phyloP scores from a whole-genome alignment of 768 basidiomycete species.

The Harrya chromipes region DNA sequence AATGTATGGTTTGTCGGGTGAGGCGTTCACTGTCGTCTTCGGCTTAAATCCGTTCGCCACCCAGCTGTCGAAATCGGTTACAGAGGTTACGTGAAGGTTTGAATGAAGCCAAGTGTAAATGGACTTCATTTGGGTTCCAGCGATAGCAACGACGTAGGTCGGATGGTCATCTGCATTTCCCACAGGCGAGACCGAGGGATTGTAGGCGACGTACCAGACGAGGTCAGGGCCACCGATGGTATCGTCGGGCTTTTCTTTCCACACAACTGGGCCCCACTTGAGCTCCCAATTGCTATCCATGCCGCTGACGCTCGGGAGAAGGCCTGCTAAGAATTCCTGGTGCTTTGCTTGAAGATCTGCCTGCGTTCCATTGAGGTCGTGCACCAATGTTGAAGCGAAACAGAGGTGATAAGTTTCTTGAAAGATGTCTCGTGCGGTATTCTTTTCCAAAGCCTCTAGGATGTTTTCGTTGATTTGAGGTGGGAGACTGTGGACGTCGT shows the following conservation, averaged over 20 bases:
- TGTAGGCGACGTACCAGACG: slow-evolving; percentile 6
- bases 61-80: slow-evolving; percentile 7
- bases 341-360: slow-evolving; percentile 2
- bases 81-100: slow-evolving; percentile 1
- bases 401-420: slow-evolving; percentile 6
- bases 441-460: too few species aligned
- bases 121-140: slow-evolving; percentile 1
- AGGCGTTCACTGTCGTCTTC: neutral
- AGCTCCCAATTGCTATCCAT: neutral
- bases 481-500: too few species aligned
- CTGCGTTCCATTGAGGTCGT: neutral
- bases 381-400: neutral
- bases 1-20: neutral
- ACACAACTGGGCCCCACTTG: slow-evolving; percentile 10
- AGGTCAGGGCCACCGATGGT: neutral
- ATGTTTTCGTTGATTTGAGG: too few species aligned
- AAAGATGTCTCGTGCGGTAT: neutral
- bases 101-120: neutral
- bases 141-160: slow-evolving; percentile 7
- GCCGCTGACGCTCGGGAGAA: neutral
- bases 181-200: neutral
- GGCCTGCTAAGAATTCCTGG: neutral
- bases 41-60: neutral
- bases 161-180: neutral
- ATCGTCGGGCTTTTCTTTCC: neutral